phyloP scores from a whole-genome alignment of 2,329 filamentous ascomycete genomes.

The Colletotrichum lini region DNA sequence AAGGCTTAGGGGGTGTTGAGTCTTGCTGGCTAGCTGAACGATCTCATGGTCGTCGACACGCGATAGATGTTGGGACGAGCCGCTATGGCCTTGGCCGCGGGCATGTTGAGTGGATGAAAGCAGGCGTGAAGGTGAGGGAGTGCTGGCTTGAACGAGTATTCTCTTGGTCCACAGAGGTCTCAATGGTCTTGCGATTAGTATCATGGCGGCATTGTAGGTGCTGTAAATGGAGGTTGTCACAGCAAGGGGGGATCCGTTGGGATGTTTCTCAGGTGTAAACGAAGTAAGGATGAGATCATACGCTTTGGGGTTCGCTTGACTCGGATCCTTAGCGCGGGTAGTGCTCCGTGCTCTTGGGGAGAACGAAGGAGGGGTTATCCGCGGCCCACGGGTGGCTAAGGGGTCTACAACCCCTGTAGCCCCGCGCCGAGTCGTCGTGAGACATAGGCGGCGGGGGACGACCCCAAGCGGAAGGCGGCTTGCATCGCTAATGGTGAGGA shows the following conservation, averaged over 20 bases:
- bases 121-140: conserved; percentile 13
- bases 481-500: not conserved
- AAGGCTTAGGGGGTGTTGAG: conserved; percentile 85
- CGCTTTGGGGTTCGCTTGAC: conserved; percentile 25
- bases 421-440: conserved; percentile 22
- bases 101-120: conserved; percentile 45
- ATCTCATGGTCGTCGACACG: conserved; percentile 71
- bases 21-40: conserved; percentile 80
- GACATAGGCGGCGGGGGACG: conserved; percentile 26
- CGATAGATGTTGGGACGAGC: conserved; percentile 36
- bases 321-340: conserved; percentile 21
- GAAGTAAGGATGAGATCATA: conserved; percentile 36
- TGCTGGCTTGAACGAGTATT: conserved; percentile 30
- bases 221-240: conserved; percentile 11
- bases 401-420: conserved; percentile 16
- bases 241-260: conserved; percentile 8
- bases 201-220: conserved; percentile 63
- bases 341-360: conserved; percentile 25
- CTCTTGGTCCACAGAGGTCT: conserved; percentile 50
- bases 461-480: conserved; percentile 22
- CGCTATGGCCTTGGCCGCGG: conserved; percentile 17
- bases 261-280: not conserved
- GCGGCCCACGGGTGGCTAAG: not conserved
- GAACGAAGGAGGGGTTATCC: not conserved
- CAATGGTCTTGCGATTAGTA: conserved; percentile 55